A percentile compares a stretch with the other conserved stretches of the same genome.
These are phyloP conservation scores for Fusarium temperatum DNA, from an alignment of 2,329 filamentous ascomycete genomes.

Conservation along the genomic window DNA sequence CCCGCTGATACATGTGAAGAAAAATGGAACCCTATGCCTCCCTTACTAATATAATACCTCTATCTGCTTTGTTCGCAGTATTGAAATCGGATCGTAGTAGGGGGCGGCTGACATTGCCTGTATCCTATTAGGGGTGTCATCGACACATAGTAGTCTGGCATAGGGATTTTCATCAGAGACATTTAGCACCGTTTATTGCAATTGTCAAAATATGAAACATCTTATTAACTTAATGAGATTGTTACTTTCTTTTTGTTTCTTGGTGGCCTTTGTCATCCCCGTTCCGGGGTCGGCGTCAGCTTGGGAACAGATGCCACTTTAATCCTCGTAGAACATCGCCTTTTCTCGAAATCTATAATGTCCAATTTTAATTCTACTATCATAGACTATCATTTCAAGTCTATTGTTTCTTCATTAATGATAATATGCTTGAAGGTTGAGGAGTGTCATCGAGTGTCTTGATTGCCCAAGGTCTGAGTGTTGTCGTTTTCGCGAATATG, in stretches of 20 bases:
- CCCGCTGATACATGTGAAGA: neutral
- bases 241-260: neutral
- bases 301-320: neutral
- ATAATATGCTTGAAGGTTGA: neutral
- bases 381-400: fast-evolving
- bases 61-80: neutral
- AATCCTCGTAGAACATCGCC: neutral
- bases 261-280: neutral
- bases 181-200: too few relatives aligned
- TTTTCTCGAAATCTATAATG: neutral
- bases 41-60: fast-evolving
- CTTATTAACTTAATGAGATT: neutral
- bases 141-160: neutral
- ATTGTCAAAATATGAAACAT: fast-evolving
- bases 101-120: neutral
- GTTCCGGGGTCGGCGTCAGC: neutral
- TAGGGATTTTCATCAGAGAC: neutral
- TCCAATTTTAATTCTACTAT: neutral
- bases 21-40: neutral
- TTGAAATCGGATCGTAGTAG: neutral
- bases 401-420: fast-evolving
- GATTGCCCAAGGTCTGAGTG: neutral
- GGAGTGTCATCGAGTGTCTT: neutral
- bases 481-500: too few relatives aligned
- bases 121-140: neutral